phyloP scores from a whole-genome alignment of 2,329 filamentous ascomycete genomes.

The Graphilbum sp. region DNA sequence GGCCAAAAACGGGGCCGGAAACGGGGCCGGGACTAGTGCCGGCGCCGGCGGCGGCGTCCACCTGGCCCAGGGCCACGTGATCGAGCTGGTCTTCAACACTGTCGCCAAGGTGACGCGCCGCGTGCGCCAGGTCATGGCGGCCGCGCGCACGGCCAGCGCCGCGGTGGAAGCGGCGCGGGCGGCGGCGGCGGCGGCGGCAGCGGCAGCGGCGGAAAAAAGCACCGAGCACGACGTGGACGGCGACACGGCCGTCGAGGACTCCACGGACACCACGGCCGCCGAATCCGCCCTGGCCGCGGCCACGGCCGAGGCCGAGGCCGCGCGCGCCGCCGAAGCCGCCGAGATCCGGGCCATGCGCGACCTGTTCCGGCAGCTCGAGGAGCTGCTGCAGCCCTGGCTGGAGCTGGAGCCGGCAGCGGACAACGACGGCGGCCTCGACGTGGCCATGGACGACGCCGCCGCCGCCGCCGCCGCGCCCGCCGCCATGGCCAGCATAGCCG shows the following conservation, averaged over 20 bases:
- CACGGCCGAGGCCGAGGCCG: conserved; percentile 7
- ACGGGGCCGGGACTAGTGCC: no score
- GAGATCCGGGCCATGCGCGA: conserved; percentile 63
- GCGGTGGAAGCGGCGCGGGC: conserved; percentile 15
- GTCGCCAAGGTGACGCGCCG: conserved; percentile 80
- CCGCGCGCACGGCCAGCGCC: conserved; percentile 10
- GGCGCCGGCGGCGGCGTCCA: conserved; percentile 34
- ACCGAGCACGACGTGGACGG: conserved; percentile 19
- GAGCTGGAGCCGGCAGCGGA: conserved; percentile 11
- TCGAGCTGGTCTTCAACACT: conserved; percentile 80
- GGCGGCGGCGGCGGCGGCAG: conserved; percentile 14
- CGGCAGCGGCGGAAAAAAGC: conserved; percentile 7
- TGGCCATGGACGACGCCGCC: conserved; percentile 36
- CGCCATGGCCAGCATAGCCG: no score
- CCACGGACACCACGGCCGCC: conserved; percentile 6
- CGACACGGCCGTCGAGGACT: conserved; percentile 15
- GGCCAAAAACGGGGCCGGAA: conserved; percentile 52
- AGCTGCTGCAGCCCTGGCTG: conserved; percentile 58
- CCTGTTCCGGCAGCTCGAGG: conserved; percentile 68
- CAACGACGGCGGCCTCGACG: no score
- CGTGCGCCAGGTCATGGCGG: conserved; percentile 58
- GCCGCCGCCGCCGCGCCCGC: conserved; percentile 41
- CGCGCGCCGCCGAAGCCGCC: conserved; percentile 49
- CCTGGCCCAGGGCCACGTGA: conserved; percentile 63
- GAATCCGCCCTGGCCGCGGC: conserved; percentile 16